Evolutionary conservation across 1,139 yeast genomes (phyloP), one percentile per base, ranked within the genome.

Genomic region (Sugiyamaella xylanicola): DNA sequence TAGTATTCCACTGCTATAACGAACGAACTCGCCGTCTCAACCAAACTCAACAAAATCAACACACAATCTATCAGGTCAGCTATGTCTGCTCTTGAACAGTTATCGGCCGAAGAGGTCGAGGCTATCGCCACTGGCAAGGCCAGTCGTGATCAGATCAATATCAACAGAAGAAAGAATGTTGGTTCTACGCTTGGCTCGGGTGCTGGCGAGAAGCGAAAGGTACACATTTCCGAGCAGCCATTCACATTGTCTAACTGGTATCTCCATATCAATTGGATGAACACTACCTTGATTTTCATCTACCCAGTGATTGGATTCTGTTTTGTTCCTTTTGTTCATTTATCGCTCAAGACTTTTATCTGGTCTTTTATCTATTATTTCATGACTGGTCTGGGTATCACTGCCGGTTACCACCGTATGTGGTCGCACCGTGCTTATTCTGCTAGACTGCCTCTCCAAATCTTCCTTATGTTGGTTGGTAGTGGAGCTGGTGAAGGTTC

Each of bases 401-500:
- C 99, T 40, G 99, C 95, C n/a, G 96, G 95, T 43, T 89, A 89
- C 75, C 96, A 89, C 69, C 81, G 96, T 67, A 73, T 86, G 65
- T 89, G 87, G 86, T 81, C 99, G 37, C 99, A 93, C 77, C 85
- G 93, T 68, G 79, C 97, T 20, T 93, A 88, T 74, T 81, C 81
- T 57, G 97, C 95, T 46, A 77, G 79, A 53, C 69, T 78, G 65
- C 93, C 96, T 5, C 80, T 90, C 49, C 81, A 87, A 63, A 63
- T 89, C 47, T 80, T 87, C 65, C 86, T 80, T 67, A 95, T 96
- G 45, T 76, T 90, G 48, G 87, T 87, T 63, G 99, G 99, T 57
- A 95, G 96, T 46, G 96, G 96, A 56, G 89, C 97, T 56, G 91
- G 90, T 57, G 96, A 93, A 76, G 99, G 99, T 63, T 91, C 97